Evolutionary conservation across 2,329 filamentous ascomycete genomes (phyloP).

Genomic region (Colletotrichum euphorbiae): DNA sequence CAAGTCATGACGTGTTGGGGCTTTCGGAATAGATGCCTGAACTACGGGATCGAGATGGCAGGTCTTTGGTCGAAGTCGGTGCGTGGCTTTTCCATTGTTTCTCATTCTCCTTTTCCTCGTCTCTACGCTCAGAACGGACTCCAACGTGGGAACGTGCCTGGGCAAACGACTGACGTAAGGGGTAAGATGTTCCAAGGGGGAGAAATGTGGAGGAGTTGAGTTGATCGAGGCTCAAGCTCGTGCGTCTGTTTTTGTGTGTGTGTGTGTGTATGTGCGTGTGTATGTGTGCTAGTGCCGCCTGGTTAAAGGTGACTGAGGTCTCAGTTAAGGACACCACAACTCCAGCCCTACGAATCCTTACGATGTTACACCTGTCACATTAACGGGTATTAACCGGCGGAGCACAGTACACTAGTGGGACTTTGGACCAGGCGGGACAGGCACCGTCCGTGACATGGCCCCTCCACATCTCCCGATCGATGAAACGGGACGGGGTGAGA

Average conservation of each 20-base stretch:
- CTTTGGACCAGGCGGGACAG: neutral
- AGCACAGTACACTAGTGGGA: neutral
- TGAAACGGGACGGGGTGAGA: slow-evolving; percentile 14
- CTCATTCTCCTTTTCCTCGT: slow-evolving; percentile 11
- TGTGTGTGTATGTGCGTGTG: neutral
- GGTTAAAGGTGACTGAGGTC: slow-evolving; percentile 18
- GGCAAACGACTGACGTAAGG: neutral
- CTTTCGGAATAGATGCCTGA: neutral
- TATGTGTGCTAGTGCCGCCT: neutral
- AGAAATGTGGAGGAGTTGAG: neutral
- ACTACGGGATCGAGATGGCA: slow-evolving; percentile 29
- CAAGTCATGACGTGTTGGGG: slow-evolving; percentile 36
- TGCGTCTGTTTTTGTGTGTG: too few species aligned
- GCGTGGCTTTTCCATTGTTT: slow-evolving; percentile 25
- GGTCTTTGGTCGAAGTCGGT: neutral
- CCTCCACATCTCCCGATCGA: slow-evolving; percentile 14
- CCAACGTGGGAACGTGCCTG: neutral
- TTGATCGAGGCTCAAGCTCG: neutral
- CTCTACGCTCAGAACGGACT: neutral
- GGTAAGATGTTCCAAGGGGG: neutral
- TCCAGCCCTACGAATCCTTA: slow-evolving; percentile 14
- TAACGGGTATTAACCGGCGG: neutral
- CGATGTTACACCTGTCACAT: neutral
- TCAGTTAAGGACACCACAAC: slow-evolving; percentile 17
- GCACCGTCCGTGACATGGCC: neutral